Evolutionary conservation across 805 yeast genomes (phyloP).

Genomic region (Saccharomycopsis malanga): DNA sequence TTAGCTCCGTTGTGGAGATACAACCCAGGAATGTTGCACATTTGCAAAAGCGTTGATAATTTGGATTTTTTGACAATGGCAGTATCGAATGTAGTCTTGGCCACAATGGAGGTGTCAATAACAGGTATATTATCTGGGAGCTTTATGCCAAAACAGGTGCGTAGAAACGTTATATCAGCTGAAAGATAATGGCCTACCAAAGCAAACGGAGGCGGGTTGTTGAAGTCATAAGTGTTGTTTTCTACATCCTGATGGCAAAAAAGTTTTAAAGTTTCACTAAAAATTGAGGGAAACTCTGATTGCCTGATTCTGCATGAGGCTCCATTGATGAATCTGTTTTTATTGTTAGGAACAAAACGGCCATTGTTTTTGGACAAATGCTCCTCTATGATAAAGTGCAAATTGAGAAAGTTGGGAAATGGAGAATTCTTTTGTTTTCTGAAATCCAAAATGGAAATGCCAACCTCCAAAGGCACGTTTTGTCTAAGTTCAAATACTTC

Average conservation of each 20-base stretch:
- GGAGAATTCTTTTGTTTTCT: slow-evolving; percentile 33
- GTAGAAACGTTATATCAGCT: slow-evolving; percentile 50
- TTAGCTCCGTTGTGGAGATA: slow-evolving; percentile 67
- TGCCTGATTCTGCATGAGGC: slow-evolving; percentile 37
- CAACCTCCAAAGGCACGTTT: slow-evolving; percentile 47
- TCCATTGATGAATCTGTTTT: slow-evolving; percentile 43
- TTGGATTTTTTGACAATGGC: slow-evolving; percentile 26
- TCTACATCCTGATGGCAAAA: slow-evolving; percentile 31
- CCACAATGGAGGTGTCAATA: slow-evolving; percentile 31
- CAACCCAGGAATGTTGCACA: slow-evolving; percentile 48
- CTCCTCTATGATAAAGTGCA: slow-evolving; percentile 42
- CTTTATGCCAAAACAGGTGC: slow-evolving; percentile 34
- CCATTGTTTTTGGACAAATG: slow-evolving; percentile 38
- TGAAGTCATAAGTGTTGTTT: slow-evolving; percentile 14
- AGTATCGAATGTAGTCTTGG: slow-evolving; percentile 25
- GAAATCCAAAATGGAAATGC: slow-evolving; percentile 52
- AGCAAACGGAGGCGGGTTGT: slow-evolving; percentile 26
- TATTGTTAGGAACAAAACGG: slow-evolving; percentile 47
- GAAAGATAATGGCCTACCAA: slow-evolving; percentile 55
- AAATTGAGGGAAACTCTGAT: slow-evolving; percentile 29
- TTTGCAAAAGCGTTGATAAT: slow-evolving; percentile 41
- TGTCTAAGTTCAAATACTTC: slow-evolving; percentile 48
- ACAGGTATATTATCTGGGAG: slow-evolving; percentile 27
- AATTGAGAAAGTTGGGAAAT: slow-evolving; percentile 32
- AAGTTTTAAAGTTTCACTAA: slow-evolving; percentile 38